These are phyloP conservation scores for Funneliformis caledonium DNA, from an alignment of 371 early-diverging fungal genomes.

Conservation along the genomic window DNA sequence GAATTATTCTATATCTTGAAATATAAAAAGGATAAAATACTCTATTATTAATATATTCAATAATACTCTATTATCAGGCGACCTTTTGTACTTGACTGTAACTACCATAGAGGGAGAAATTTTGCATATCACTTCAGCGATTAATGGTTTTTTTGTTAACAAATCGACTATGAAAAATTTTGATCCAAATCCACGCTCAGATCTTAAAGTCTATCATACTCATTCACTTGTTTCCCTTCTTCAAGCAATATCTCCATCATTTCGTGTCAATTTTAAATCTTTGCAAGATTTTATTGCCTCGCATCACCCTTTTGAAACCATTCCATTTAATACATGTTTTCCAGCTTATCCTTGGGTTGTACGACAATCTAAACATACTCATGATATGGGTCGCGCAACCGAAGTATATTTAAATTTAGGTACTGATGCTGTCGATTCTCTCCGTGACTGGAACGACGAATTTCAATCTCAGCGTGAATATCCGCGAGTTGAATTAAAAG, in stretches of 20 bases:
- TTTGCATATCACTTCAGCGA: constrained; percentile 83
- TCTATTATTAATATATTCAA: constrained; percentile 9
- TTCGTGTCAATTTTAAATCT: constrained; percentile 67
- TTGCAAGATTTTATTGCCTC: constrained; percentile 69
- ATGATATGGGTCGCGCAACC: constrained; percentile 69
- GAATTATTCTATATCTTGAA: constrained; percentile 2
- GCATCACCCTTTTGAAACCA: constrained; percentile 83
- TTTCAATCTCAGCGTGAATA: constrained; percentile 88
- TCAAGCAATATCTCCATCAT: constrained; percentile 71
- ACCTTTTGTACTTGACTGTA: constrained; percentile 83
- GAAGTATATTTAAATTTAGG: constrained; percentile 70
- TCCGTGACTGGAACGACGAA: constrained; percentile 97
- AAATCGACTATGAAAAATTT: constrained; percentile 75
- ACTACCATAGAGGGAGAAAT: constrained; percentile 83
- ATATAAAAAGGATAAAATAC: neutral
- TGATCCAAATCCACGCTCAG: constrained; percentile 66
- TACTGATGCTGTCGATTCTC: constrained; percentile 71
- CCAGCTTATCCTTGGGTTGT: constrained; percentile 87
- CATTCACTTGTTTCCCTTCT: constrained; percentile 77
- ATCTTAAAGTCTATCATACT: constrained; percentile 53
- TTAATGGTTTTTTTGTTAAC: constrained; percentile 89
- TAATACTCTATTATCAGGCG: constrained; percentile 48
- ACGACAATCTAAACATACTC: constrained; percentile 57
- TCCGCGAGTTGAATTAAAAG: constrained; percentile 75
- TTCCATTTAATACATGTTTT: constrained; percentile 68